phyloP scores from a whole-genome alignment of 2,329 filamentous ascomycete genomes.

The Parastagonospora nodorum region DNA sequence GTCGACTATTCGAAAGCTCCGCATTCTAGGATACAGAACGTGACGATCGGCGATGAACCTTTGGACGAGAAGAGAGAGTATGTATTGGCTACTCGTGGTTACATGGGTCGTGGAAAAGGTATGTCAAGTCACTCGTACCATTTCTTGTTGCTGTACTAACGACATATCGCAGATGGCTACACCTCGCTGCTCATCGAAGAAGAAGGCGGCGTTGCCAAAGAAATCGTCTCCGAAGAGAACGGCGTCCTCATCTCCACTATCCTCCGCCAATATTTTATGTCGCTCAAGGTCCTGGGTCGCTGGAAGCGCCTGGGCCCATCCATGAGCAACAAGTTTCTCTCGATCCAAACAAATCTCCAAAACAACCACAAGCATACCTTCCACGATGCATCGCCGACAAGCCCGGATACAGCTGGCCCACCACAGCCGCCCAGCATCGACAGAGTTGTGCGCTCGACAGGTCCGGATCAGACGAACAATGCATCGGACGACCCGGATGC shows the following conservation, averaged over 20 bases:
- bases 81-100: conserved; percentile 77
- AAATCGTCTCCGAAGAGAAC: conserved; percentile 83
- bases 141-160: background rate
- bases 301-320: conserved; percentile 74
- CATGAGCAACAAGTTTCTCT: conserved; percentile 68
- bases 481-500: conserved; percentile 38
- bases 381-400: conserved; percentile 46
- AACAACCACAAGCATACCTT: conserved; percentile 57
- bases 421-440: conserved; percentile 19
- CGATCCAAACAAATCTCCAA: conserved; percentile 67
- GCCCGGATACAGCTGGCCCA: conserved; percentile 8
- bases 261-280: conserved; percentile 89
- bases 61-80: conserved; percentile 70
- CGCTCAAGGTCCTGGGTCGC: conserved; percentile 76
- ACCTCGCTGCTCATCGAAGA: conserved; percentile 73
- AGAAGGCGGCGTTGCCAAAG: conserved; percentile 76
- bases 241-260: conserved; percentile 86
- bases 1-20: conserved; percentile 68
- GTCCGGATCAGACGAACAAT: conserved; percentile 15
- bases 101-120: conserved; percentile 82
- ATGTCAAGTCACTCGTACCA: background rate
- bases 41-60: conserved; percentile 64
- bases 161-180: conserved; percentile 67
- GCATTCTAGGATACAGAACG: conserved; percentile 67
- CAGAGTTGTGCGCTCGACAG: conserved; percentile 12